Conservation (phyloP, 129 eudicot genomes). For the Chrysanthemum lavandulifolium region DNA sequence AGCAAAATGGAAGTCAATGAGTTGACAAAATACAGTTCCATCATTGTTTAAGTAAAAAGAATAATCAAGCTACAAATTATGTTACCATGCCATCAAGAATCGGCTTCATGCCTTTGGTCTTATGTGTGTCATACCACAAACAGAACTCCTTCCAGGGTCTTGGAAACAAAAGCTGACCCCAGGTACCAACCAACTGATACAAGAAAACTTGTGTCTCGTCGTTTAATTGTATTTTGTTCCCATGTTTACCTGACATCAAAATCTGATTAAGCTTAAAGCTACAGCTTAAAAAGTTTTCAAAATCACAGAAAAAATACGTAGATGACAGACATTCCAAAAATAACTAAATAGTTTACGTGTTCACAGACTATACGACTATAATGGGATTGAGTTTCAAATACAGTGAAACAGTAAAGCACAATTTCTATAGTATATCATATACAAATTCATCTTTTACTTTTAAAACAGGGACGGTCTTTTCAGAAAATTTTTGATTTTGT, state of each 20-base stretch:
- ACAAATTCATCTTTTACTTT: too few species aligned
- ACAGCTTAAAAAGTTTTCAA: constrained; percentile 9
- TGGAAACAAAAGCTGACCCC: constrained; percentile 99
- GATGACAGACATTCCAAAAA: too few species aligned
- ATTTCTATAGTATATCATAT: too few species aligned
- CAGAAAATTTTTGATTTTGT: too few species aligned
- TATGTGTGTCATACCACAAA: constrained; percentile 86
- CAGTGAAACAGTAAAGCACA: too few species aligned
- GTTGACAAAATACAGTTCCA: background rate
- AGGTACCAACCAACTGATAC: constrained; percentile 94
- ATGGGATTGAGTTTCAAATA: too few species aligned
- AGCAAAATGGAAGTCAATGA: constrained; percentile 2
- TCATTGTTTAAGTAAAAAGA: background rate
- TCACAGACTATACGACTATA: too few species aligned
- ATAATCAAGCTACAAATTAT: background rate
- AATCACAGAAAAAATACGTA: background rate
- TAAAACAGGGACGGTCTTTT: too few species aligned
- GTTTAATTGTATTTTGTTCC: constrained; percentile 77
- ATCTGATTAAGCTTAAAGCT: constrained; percentile 25
- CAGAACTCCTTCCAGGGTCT: constrained; percentile 98
- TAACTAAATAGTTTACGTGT: too few species aligned
- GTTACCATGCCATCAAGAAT: constrained; percentile 92
- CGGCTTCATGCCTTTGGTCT: constrained; percentile 76
- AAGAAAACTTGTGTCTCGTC: constrained; percentile 66
- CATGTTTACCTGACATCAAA: constrained; percentile 76